These are phyloP conservation scores for Exophiala calicioides DNA, from an alignment of 2,329 filamentous ascomycete species.

Conservation along the genomic window DNA sequence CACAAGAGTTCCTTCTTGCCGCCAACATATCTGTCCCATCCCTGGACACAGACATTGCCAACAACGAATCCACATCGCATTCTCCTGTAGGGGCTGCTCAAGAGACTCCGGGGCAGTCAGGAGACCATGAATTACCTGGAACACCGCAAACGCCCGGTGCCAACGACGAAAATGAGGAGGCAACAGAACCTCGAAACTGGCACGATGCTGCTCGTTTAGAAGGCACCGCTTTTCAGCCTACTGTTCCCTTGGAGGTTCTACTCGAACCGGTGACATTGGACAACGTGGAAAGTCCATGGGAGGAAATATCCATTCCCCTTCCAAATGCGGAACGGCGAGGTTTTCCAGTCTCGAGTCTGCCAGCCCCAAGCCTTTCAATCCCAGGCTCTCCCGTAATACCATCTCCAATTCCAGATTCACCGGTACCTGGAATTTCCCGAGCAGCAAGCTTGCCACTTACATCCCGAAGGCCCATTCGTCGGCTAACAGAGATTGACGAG, in stretches of 20 bases:
- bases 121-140: neutral
- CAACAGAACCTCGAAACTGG: too few species aligned
- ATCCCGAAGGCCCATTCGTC: conserved; percentile 22
- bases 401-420: conserved; percentile 10
- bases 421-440: conserved; percentile 19
- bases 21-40: neutral
- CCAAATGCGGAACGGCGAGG: too few species aligned
- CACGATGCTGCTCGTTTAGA: too few species aligned
- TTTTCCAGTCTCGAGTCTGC: conserved; percentile 1
- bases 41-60: too few species aligned
- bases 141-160: too few species aligned
- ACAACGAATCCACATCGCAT: neutral
- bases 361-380: too few species aligned
- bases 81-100: neutral
- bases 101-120: neutral
- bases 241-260: conserved; percentile 14
- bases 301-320: neutral
- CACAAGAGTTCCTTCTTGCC: conserved; percentile 8
- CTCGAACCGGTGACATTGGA: conserved; percentile 5
- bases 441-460: conserved; percentile 20
- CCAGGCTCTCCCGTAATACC: neutral
- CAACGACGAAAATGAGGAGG: neutral
- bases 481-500: conserved; percentile 28
- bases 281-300: neutral
- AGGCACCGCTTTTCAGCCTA: conserved; percentile 4